phyloP scores from a whole-genome alignment of 805 yeast genomes.

The Metschnikowia picachoensis region DNA sequence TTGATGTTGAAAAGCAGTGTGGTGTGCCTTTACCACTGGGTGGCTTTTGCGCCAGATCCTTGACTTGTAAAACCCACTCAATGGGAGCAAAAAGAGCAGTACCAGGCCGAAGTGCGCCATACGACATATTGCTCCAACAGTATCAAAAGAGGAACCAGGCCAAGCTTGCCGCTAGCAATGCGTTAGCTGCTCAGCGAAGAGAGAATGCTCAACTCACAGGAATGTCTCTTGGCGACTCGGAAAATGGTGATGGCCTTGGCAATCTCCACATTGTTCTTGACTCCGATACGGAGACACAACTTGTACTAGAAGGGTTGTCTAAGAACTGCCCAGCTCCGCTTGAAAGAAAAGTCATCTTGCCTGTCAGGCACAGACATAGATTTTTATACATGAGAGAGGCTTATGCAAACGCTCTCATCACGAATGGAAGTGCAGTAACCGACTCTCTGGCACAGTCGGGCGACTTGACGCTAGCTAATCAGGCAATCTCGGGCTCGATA shows the following conservation, averaged over 20 bases:
- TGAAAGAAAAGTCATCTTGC: conserved; percentile 68
- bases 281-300: conserved; percentile 90
- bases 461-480: conserved; percentile 43
- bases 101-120: conserved; percentile 87
- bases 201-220: conserved; percentile 52
- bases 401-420: conserved; percentile 82
- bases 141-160: conserved; percentile 93
- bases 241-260: conserved; percentile 19
- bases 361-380: conserved; percentile 65
- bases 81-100: conserved; percentile 98
- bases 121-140: conserved; percentile 80
- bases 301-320: conserved; percentile 84
- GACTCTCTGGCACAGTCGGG: conserved; percentile 22
- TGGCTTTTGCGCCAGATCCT: conserved; percentile 92
- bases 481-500: conserved; percentile 47
- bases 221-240: conserved; percentile 16
- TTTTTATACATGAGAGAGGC: conserved; percentile 89
- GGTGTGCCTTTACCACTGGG: conserved; percentile 94
- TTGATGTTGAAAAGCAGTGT: conserved; percentile 91
- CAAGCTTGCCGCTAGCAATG: conserved; percentile 77
- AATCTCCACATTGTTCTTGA: conserved; percentile 52
- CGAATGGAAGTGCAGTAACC: conserved; percentile 52
- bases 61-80: conserved; percentile 96
- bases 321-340: conserved; percentile 79
- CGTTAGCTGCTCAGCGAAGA: conserved; percentile 72